Conservation (phyloP, 1,284 basidiomycete species). For the Neotropicomus parvogracilis region DNA sequence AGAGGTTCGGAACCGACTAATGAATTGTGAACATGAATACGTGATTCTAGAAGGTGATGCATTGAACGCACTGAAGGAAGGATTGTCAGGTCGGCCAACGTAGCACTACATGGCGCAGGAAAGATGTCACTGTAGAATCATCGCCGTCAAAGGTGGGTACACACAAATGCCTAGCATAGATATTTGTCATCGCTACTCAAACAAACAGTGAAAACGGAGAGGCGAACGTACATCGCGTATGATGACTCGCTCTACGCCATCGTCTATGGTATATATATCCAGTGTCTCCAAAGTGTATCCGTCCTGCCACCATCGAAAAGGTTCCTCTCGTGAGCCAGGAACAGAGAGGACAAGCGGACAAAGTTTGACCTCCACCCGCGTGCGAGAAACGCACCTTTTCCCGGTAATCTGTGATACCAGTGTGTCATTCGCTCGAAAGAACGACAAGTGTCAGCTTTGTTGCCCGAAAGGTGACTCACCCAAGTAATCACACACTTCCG, state of each 20-base stretch:
- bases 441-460: neutral
- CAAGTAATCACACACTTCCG: conserved; percentile 77
- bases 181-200: no score
- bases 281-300: conserved; percentile 54
- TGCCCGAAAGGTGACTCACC: conserved; percentile 42
- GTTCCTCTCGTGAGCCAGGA: neutral
- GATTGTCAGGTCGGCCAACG: conserved; percentile 61
- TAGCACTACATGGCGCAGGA: conserved; percentile 43
- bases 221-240: conserved; percentile 38
- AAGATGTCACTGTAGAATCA: neutral
- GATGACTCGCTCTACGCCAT: conserved; percentile 45
- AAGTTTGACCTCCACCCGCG: neutral
- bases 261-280: conserved; percentile 46
- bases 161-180: conserved; percentile 19
- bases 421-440: neutral
- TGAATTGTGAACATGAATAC: neutral
- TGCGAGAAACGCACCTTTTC: conserved; percentile 60
- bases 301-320: conserved; percentile 36
- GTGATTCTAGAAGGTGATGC: neutral
- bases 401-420: conserved; percentile 54
- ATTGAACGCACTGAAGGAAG: conserved; percentile 50
- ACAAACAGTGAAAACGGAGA: neutral
- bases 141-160: neutral
- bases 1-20: conserved; percentile 77
- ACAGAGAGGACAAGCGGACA: neutral